phyloP scores from a whole-genome alignment of 1,139 yeast species.

The Waltiozyma sp. region DNA sequence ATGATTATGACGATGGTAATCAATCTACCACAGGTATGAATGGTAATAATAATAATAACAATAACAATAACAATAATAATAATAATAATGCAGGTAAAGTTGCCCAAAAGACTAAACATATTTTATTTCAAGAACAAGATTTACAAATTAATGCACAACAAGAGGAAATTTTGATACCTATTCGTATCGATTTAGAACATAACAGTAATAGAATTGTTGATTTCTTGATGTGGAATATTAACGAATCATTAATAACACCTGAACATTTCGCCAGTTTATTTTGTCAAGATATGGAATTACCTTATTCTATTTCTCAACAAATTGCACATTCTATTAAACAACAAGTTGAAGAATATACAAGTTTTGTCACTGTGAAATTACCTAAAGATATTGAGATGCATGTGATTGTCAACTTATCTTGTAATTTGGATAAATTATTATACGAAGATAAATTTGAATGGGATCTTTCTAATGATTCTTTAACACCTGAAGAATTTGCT shows the following conservation, averaged over 20 bases:
- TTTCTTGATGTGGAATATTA: slow-evolving; percentile 81
- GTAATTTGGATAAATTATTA: slow-evolving; percentile 71
- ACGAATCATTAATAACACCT: slow-evolving; percentile 72
- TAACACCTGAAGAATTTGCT: slow-evolving; percentile 82
- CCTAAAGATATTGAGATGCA: slow-evolving; percentile 59
- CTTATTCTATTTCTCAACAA: slow-evolving; percentile 48
- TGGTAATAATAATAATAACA: too few species aligned
- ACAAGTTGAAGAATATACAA: slow-evolving; percentile 69
- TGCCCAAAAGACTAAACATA: slow-evolving; percentile 27
- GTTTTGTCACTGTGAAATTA: slow-evolving; percentile 50
- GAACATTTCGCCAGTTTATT: slow-evolving; percentile 72
- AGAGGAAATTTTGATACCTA: slow-evolving; percentile 56
- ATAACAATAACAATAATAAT: too few species aligned
- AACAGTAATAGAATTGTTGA: slow-evolving; percentile 65
- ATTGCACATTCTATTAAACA: slow-evolving; percentile 64
- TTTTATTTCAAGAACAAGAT: slow-evolving; percentile 17
- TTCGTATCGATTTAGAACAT: slow-evolving; percentile 64
- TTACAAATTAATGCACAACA: slow-evolving; percentile 26
- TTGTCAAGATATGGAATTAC: slow-evolving; percentile 76
- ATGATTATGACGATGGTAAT: slow-evolving; percentile 15
- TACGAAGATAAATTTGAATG: slow-evolving; percentile 93
- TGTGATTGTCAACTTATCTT: slow-evolving; percentile 71
- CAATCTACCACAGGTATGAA: slow-evolving; percentile 1
- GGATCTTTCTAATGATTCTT: slow-evolving; percentile 56
- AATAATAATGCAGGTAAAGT: slow-evolving; percentile 15